These are phyloP conservation scores for Dovyalis caffra DNA, from an alignment of 345 rosid species.

Conservation along the genomic window DNA sequence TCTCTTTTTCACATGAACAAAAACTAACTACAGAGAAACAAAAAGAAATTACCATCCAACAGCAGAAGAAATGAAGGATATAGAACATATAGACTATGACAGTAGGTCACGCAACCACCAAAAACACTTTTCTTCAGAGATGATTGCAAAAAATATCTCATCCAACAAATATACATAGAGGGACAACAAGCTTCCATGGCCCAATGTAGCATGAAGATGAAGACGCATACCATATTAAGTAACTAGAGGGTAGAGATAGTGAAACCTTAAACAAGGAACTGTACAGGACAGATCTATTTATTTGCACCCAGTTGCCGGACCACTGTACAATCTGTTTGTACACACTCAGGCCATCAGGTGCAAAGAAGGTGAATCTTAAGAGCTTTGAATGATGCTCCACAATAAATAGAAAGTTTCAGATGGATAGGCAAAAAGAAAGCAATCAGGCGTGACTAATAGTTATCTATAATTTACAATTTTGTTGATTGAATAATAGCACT, in stretches of 20 bases:
- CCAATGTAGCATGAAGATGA: not conserved
- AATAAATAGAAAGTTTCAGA: not conserved
- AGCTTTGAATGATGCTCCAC: not conserved
- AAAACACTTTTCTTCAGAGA: no score
- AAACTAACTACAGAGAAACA: no score
- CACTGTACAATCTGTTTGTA: not conserved
- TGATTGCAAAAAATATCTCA: not conserved
- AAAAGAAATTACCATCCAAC: no score
- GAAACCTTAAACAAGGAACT: not conserved
- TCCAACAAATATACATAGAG: not conserved
- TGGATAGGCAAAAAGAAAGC: not conserved
- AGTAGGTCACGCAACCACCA: no score
- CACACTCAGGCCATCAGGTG: not conserved
- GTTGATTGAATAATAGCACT: not conserved
- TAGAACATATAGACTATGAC: no score
- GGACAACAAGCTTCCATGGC: not conserved
- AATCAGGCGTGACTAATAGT: not conserved
- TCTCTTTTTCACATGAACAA: no score
- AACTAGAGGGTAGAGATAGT: not conserved
- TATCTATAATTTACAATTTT: not conserved
- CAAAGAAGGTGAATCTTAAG: not conserved
- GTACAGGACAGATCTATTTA: not conserved
- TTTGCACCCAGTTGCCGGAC: not conserved
- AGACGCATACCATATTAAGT: not conserved
- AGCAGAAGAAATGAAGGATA: no score